Conservation (phyloP, 1,139 yeast genomes). For the Taphrina populina region DNA sequence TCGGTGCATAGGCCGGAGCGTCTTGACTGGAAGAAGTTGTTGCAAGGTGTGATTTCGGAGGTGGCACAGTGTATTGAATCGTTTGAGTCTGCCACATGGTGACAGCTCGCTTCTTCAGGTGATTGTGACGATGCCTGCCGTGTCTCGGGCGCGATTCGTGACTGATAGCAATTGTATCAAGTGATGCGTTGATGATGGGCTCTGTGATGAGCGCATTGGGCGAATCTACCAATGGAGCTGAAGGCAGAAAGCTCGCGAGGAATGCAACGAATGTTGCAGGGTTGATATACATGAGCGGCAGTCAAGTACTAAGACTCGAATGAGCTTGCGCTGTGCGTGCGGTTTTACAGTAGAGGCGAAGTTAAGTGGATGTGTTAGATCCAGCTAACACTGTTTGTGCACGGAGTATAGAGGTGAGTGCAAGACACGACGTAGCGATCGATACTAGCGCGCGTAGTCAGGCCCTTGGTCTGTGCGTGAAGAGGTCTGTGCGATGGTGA, state of each 20-base stretch:
- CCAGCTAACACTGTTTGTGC: too few relatives aligned
- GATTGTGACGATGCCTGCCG: slow-evolving; percentile 15
- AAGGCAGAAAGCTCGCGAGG: neutral
- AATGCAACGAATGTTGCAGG: slow-evolving; percentile 20
- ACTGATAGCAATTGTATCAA: slow-evolving; percentile 3
- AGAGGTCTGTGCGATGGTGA: too few relatives aligned
- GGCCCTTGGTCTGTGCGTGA: too few relatives aligned
- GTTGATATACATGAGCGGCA: slow-evolving; percentile 26
- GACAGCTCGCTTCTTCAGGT: slow-evolving; percentile 28
- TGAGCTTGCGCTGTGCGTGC: too few relatives aligned
- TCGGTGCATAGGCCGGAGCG: slow-evolving; percentile 5
- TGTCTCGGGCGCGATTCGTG: neutral
- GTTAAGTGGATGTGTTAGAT: too few relatives aligned
- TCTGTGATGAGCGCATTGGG: neutral
- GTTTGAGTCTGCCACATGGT: slow-evolving; percentile 32
- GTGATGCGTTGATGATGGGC: neutral
- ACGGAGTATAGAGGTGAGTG: too few relatives aligned
- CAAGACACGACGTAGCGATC: too few relatives aligned
- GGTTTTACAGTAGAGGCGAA: too few relatives aligned
- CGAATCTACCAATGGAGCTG: neutral
- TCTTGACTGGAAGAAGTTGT: neutral
- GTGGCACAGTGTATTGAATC: slow-evolving; percentile 23
- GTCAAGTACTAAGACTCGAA: too few relatives aligned
- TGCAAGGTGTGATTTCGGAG: slow-evolving; percentile 8
- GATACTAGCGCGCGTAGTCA: too few relatives aligned